These are phyloP conservation scores for Dryadomyces sulphureus DNA, from an alignment of 2,329 filamentous ascomycete genomes.

Conservation along the genomic window DNA sequence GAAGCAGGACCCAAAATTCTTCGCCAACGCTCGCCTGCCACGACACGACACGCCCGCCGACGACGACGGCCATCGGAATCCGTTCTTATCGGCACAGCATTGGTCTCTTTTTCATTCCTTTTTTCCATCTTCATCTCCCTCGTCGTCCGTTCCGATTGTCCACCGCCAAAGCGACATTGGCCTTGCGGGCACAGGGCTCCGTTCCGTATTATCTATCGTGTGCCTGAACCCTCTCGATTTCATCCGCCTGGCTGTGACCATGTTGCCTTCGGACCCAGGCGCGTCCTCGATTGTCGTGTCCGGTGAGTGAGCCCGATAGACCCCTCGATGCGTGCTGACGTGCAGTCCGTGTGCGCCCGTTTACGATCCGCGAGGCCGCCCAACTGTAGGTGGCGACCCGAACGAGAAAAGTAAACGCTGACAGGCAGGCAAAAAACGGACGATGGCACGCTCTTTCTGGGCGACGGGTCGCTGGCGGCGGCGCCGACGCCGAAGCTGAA, in stretches of 20 bases:
- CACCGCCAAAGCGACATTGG: no score
- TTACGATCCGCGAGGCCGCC: slow-evolving; percentile 83
- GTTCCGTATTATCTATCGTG: neutral
- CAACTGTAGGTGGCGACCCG: slow-evolving; percentile 46
- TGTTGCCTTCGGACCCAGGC: slow-evolving; percentile 25
- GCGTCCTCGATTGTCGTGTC: slow-evolving; percentile 45
- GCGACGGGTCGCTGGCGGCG: slow-evolving; percentile 86
- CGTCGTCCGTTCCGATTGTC: neutral
- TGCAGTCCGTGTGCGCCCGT: slow-evolving; percentile 53
- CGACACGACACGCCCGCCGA: neutral
- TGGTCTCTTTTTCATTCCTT: neutral
- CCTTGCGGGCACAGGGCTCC: no score
- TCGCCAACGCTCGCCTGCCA: neutral
- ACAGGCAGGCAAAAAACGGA: slow-evolving; percentile 37
- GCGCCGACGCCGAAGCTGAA: slow-evolving; percentile 72
- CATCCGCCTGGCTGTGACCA: slow-evolving; percentile 11
- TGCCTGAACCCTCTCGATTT: no score
- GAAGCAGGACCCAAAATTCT: neutral
- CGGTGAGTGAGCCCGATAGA: slow-evolving; percentile 22
- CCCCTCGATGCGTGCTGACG: neutral
- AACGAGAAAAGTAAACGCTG: neutral
- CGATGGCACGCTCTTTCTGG: slow-evolving; percentile 83
- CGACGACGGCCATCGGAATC: neutral
- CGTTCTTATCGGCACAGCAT: neutral
- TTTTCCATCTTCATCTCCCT: neutral